These are phyloP conservation scores for Kwoniella europaea DNA, from an alignment of 768 basidiomycete species.

Conservation along the genomic window DNA sequence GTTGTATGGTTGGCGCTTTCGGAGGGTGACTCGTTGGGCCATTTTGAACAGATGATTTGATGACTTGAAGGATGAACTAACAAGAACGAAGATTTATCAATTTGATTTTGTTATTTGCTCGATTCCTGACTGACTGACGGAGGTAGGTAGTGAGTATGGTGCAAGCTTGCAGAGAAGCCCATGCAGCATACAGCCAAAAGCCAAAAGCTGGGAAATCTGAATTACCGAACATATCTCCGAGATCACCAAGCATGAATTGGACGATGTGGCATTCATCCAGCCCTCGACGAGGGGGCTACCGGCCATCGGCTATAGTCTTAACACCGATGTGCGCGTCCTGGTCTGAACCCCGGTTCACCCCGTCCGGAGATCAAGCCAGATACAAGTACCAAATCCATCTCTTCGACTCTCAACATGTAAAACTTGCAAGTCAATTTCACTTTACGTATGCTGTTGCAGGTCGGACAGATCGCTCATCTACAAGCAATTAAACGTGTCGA, in stretches of 20 bases:
- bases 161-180: neutral
- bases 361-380: neutral
- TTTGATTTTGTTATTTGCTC: neutral
- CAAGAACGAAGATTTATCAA: neutral
- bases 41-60: constrained; percentile 61
- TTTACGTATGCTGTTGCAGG: no score
- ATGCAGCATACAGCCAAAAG: neutral
- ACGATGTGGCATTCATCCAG: neutral
- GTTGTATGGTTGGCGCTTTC: constrained; percentile 96
- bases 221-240: neutral
- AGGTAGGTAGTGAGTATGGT: no score
- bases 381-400: no score
- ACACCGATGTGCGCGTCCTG: neutral
- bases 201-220: neutral
- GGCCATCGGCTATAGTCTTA: neutral
- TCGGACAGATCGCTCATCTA: no score
- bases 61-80: constrained; percentile 24
- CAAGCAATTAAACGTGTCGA: no score
- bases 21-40: constrained; percentile 99
- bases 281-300: no score
- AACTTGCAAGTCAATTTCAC: no score
- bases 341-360: neutral
- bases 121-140: neutral
- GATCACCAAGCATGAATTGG: neutral
- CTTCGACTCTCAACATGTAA: no score